Evolutionary conservation across 1,284 basidiomycete species (phyloP).

Genomic region (Fomitopsis betulina): DNA sequence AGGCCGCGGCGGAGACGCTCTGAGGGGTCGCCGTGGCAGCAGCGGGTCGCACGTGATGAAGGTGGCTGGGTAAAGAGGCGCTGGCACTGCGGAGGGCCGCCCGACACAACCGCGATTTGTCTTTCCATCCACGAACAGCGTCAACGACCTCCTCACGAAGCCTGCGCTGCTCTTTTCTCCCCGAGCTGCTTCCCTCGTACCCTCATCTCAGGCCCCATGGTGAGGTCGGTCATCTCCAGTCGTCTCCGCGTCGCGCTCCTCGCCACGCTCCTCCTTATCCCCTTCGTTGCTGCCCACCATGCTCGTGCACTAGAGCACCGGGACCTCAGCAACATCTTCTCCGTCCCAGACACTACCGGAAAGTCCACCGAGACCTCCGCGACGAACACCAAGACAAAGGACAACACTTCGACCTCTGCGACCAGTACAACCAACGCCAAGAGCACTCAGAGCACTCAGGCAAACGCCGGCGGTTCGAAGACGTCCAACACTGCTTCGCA

Average conservation of each 20-base stretch:
- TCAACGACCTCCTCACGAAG: conserved; percentile 7
- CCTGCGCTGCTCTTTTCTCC: neutral
- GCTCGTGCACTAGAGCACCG: conserved; percentile 3
- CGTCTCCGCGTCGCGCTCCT: conserved; percentile 6
- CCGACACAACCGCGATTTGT: neutral
- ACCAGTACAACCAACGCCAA: neutral
- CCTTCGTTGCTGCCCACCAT: conserved; percentile 4
- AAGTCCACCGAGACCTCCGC: neutral
- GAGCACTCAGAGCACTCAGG: neutral
- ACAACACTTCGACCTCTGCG: neutral
- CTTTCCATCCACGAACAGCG: neutral
- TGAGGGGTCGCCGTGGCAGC: conserved; percentile 3
- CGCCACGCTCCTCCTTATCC: conserved; percentile 5
- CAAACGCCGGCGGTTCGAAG: neutral
- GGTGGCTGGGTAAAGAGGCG: neutral
- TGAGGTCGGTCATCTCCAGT: conserved; percentile 3
- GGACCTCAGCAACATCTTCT: neutral
- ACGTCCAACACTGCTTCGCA: neutral
- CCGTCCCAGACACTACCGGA: neutral
- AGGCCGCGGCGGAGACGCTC: too few species aligned
- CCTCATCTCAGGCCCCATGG: conserved; percentile 8
- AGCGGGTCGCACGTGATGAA: neutral
- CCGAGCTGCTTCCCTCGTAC: neutral
- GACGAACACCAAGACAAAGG: neutral
- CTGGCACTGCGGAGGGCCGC: neutral